phyloP scores from a whole-genome alignment of 495 filamentous ascomycete genomes.

The Hypoxylon perforatum region DNA sequence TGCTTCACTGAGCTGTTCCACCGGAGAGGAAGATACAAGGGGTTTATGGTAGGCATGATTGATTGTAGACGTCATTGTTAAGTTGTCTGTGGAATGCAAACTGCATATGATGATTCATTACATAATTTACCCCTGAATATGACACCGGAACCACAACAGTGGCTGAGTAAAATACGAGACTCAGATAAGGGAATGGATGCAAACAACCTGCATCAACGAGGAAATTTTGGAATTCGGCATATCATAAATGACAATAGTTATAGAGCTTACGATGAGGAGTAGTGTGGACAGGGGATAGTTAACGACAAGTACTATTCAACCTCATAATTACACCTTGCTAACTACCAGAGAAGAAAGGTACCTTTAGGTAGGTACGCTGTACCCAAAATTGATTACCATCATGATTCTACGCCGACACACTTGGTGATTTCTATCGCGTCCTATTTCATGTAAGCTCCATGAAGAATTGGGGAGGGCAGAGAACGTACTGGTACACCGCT shows the following conservation, averaged over 20 bases:
- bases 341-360: too few relatives aligned
- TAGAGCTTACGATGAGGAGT: too few relatives aligned
- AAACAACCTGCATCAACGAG: too few relatives aligned
- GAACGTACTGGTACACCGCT: slow-evolving; percentile 66
- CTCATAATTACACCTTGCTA: too few relatives aligned
- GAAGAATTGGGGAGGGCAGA: neutral
- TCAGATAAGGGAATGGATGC: neutral
- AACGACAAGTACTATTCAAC: too few relatives aligned
- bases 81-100: neutral
- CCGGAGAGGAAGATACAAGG: neutral
- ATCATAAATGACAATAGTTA: too few relatives aligned
- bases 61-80: slow-evolving; percentile 1
- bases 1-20: neutral
- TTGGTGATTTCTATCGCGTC: slow-evolving; percentile 79
- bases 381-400: neutral
- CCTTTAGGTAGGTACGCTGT: neutral
- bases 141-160: neutral
- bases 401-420: slow-evolving; percentile 60
- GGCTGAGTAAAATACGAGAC: neutral
- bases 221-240: too few relatives aligned
- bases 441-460: slow-evolving; percentile 52
- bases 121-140: neutral
- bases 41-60: neutral
- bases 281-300: too few relatives aligned
- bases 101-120: slow-evolving; percentile 11